Percentiles rank a stretch among this genome's conserved stretches.
Conservation (phyloP, 805 yeast species). For the Lachancea dasiensis region DNA sequence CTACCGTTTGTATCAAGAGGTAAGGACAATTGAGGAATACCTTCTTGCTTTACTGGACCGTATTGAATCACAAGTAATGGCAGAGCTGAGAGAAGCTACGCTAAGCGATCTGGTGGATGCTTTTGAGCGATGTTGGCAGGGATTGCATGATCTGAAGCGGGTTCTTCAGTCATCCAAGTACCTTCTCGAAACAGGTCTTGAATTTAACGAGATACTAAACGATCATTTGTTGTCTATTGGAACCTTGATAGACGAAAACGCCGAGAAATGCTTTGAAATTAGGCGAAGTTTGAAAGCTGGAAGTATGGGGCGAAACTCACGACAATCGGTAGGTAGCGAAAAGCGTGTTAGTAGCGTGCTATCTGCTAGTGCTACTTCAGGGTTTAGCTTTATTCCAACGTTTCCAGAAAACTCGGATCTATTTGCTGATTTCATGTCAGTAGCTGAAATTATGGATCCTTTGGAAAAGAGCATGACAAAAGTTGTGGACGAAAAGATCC, state of each 20-base stretch:
- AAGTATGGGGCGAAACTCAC: not conserved
- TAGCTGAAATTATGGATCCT: conserved; percentile 43
- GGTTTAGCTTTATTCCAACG: conserved; percentile 36
- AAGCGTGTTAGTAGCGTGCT: conserved; percentile 20
- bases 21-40: conserved; percentile 33
- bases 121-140: conserved; percentile 33
- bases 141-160: conserved; percentile 24
- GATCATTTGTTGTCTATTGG: conserved; percentile 39
- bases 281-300: conserved; percentile 14
- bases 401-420: conserved; percentile 37
- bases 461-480: conserved; percentile 45
- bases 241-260: conserved; percentile 35
- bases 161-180: conserved; percentile 27
- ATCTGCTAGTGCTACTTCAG: conserved; percentile 19
- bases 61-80: conserved; percentile 29
- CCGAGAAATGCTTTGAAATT: conserved; percentile 33
- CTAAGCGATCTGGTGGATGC: conserved; percentile 24
- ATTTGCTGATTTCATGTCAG: conserved; percentile 37
- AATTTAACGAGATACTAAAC: conserved; percentile 39
- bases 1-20: conserved; percentile 27
- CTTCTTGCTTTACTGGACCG: conserved; percentile 33
- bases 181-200: conserved; percentile 37
- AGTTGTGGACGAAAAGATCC: conserved; percentile 44
- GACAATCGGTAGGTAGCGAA: not conserved
- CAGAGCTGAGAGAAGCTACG: conserved; percentile 8